Conservation (phyloP, 1,284 basidiomycete species). For the Amylostereum areolatum region DNA sequence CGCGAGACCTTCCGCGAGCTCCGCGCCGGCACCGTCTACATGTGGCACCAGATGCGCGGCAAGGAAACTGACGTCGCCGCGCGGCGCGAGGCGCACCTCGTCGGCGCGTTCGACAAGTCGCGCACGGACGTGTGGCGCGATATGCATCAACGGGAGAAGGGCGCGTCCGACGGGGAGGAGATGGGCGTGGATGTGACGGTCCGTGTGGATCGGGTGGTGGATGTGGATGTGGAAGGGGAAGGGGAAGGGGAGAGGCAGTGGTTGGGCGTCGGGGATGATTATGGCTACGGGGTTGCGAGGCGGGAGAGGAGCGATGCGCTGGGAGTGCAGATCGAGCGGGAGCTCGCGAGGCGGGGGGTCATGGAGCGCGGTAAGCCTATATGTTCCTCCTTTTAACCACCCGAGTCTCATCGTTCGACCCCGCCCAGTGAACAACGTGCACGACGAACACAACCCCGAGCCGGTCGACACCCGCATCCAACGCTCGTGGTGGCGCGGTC, state of each 20-base stretch:
- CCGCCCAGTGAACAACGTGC: too few species aligned
- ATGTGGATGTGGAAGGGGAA: conserved; percentile 24
- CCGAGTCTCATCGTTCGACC: too few species aligned
- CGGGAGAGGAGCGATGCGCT: conserved; percentile 49
- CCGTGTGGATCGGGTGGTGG: conserved; percentile 16
- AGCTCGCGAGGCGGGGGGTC: conserved; percentile 43
- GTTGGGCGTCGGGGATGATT: conserved; percentile 41
- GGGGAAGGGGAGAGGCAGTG: conserved; percentile 40
- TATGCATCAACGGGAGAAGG: conserved; percentile 8
- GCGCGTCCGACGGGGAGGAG: conserved; percentile 16
- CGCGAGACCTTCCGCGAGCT: conserved; percentile 61
- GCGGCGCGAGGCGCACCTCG: conserved; percentile 41
- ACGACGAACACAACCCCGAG: too few species aligned
- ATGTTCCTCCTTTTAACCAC: conserved; percentile 12
- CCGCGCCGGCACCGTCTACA: conserved; percentile 47
- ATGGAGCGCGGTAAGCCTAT: conserved; percentile 22
- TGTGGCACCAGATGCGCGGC: conserved; percentile 45
- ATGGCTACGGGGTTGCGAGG: conserved; percentile 31
- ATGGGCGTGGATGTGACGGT: conserved; percentile 25
- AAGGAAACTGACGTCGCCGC: conserved; percentile 42
- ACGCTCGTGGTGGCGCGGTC: conserved; percentile 50
- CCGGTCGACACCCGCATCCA: conserved; percentile 22
- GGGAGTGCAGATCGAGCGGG: conserved; percentile 45
- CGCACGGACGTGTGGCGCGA: conserved; percentile 3
- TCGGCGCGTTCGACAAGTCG: conserved; percentile 40